A percentile compares a stretch with the other conserved stretches of the same genome.
phyloP scores from a whole-genome alignment of 2,329 filamentous ascomycete species.

The Gnomoniopsis sp. region DNA sequence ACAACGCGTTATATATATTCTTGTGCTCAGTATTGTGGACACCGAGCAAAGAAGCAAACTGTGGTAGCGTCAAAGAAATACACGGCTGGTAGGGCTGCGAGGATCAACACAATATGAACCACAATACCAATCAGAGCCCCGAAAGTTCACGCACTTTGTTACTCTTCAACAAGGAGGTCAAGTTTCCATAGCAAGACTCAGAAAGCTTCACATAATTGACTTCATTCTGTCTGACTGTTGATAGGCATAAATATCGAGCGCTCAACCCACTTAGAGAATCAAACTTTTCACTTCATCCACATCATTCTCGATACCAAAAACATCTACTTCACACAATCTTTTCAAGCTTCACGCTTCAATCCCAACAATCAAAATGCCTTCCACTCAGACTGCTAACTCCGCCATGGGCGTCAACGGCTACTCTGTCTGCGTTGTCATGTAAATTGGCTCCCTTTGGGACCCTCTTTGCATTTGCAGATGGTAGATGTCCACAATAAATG shows the following conservation, averaged over 20 bases:
- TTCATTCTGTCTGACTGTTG: not conserved
- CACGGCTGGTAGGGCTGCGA: not conserved
- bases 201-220: not conserved
- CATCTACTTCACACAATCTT: constrained; percentile 16
- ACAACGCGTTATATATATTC: not conserved
- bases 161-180: not conserved
- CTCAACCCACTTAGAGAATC: not conserved
- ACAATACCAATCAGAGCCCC: not conserved
- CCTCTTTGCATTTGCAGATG: constrained; percentile 9
- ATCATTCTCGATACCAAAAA: constrained; percentile 17
- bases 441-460: constrained; percentile 18
- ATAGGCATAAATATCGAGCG: constrained; percentile 22
- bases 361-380: constrained; percentile 29
- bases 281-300: constrained; percentile 20
- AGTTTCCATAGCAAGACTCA: not conserved
- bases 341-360: constrained; percentile 8
- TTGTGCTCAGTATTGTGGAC: not conserved
- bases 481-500: not conserved
- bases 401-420: constrained; percentile 24
- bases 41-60: not conserved
- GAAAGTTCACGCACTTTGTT: not conserved
- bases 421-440: constrained; percentile 32
- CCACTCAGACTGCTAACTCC: constrained; percentile 26
- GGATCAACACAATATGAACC: not conserved
- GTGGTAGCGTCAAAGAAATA: not conserved